phyloP scores from a whole-genome alignment of 179 eudicot genomes.

The Beta lomatogona region DNA sequence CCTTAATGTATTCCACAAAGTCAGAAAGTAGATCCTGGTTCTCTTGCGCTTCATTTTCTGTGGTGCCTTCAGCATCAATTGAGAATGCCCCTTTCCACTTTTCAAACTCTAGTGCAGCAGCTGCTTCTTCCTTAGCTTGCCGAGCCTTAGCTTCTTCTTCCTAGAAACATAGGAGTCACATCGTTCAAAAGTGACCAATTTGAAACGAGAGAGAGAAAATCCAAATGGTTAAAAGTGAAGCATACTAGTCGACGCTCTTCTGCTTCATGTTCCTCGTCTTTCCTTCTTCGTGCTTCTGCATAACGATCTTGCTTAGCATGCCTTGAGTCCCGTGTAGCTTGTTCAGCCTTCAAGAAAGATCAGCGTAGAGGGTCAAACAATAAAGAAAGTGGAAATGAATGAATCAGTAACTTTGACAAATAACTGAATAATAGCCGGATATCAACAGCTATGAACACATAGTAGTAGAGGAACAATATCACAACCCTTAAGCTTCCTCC shows the following conservation, averaged over 20 bases:
- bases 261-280: constrained; percentile 94
- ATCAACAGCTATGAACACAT: neutral
- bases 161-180: constrained; percentile 42
- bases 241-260: constrained; percentile 72
- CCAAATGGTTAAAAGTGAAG: constrained; percentile 13
- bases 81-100: constrained; percentile 97
- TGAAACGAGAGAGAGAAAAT: neutral
- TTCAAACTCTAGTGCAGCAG: constrained; percentile 87
- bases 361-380: neutral
- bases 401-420: neutral
- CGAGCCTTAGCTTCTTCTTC: constrained; percentile 95
- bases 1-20: constrained; percentile 94
- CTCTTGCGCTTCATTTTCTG: constrained; percentile 89
- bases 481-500: neutral
- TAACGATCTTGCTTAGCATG: constrained; percentile 76
- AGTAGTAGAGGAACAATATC: neutral
- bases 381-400: neutral
- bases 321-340: constrained; percentile 83
- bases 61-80: constrained; percentile 94
- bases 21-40: constrained; percentile 80
- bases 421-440: neutral
- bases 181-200: neutral
- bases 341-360: constrained; percentile 64
- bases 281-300: constrained; percentile 80
- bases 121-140: constrained; percentile 92